A percentile compares a stretch with the other conserved stretches of the same genome.
Evolutionary conservation across 2,329 filamentous ascomycete genomes (phyloP).

Genomic region (Pezicula radicicola): DNA sequence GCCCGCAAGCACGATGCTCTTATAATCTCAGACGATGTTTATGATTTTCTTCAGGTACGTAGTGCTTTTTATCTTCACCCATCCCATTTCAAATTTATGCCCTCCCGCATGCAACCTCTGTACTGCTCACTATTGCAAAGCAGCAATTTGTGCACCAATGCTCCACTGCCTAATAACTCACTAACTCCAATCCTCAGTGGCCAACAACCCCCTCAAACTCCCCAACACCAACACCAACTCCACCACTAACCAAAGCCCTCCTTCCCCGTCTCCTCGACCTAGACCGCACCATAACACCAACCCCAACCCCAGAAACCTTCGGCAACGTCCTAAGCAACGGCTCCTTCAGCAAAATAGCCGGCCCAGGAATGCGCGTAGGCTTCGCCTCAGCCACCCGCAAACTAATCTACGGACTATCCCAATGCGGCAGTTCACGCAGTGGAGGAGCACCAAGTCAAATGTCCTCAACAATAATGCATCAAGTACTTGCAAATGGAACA

Average conservation of each 20-base stretch:
- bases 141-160: no score
- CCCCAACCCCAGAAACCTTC: conserved; percentile 55
- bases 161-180: no score
- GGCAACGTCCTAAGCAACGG: conserved; percentile 84
- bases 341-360: conserved; percentile 84
- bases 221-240: background rate
- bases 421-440: conserved; percentile 50
- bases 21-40: conserved; percentile 88
- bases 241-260: conserved; percentile 14
- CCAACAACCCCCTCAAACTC: conserved; percentile 31
- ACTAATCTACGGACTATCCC: conserved; percentile 49
- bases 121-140: no score
- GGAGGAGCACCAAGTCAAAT: conserved; percentile 57
- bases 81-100: no score
- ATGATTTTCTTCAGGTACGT: conserved; percentile 71
- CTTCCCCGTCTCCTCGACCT: conserved; percentile 77
- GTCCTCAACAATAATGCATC: conserved; percentile 47
- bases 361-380: conserved; percentile 79
- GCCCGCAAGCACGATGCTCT: conserved; percentile 78
- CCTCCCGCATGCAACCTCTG: no score
- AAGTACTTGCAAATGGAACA: conserved; percentile 42
- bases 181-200: conserved; percentile 45
- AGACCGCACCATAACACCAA: conserved; percentile 64
- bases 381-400: conserved; percentile 75
- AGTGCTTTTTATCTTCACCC: no score